phyloP scores from a whole-genome alignment of 2,329 filamentous ascomycete species.

The Exserohilum turcica region DNA sequence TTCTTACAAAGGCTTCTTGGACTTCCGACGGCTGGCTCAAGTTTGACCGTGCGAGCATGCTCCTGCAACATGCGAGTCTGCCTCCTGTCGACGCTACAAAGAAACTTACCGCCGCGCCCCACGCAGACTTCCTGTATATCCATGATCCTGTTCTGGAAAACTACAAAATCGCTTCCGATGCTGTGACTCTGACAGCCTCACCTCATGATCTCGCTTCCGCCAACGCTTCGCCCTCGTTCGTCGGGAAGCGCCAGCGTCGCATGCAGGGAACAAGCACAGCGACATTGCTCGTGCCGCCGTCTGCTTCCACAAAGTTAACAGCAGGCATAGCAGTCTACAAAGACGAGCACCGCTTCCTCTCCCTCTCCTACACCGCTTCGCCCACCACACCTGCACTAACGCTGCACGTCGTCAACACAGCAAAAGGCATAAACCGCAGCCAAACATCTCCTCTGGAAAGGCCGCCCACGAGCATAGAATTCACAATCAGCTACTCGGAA shows the following conservation, averaged over 20 bases:
- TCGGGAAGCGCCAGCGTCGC: slow-evolving; percentile 19
- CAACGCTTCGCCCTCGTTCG: slow-evolving; percentile 16
- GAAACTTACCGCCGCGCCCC: not conserved
- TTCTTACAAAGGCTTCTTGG: slow-evolving; percentile 15
- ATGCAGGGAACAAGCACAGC: slow-evolving; percentile 15
- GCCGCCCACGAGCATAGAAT: not conserved
- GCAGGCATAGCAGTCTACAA: slow-evolving; percentile 22
- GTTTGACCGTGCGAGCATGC: slow-evolving; percentile 12
- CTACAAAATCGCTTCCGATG: slow-evolving; percentile 1
- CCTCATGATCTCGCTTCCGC: slow-evolving; percentile 4
- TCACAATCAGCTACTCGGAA: slow-evolving; percentile 12
- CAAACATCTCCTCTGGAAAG: not conserved
- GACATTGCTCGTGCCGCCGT: not conserved
- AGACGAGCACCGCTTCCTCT: slow-evolving; percentile 25
- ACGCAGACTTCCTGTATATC: slow-evolving; percentile 11
- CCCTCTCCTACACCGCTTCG: slow-evolving; percentile 3
- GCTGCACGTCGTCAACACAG: slow-evolving; percentile 16
- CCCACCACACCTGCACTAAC: not conserved
- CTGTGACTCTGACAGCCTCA: slow-evolving; percentile 9
- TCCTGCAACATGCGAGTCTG: not conserved
- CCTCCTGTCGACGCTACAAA: not conserved
- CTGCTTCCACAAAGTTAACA: not conserved
- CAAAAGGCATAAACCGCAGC: slow-evolving; percentile 6
- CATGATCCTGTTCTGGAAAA: slow-evolving; percentile 6
- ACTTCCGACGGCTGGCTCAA: slow-evolving; percentile 14